These are phyloP conservation scores for Nicotiana tabacum DNA, from an alignment of 257 asterid genomes.

Conservation along the genomic window DNA sequence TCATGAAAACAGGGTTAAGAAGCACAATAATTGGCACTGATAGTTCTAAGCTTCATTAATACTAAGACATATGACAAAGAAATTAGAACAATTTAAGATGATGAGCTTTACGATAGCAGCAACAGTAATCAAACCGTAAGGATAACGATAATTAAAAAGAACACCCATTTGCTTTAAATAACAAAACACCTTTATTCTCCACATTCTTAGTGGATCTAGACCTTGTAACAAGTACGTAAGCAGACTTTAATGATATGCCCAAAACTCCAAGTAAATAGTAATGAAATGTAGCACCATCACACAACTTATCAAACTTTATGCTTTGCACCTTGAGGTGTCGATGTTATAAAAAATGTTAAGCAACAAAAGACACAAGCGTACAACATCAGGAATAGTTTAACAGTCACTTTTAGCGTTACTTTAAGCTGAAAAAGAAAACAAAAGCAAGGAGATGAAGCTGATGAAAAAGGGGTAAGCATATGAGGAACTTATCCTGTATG, in stretches of 20 bases:
- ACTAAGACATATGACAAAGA: neutral
- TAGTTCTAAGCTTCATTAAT: neutral
- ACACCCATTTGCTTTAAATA: constrained; percentile 19
- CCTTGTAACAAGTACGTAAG: constrained; percentile 31
- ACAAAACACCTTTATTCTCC: constrained; percentile 26
- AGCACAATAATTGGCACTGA: neutral
- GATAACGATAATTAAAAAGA: constrained; percentile 6
- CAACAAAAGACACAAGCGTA: constrained; percentile 7
- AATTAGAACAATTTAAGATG: neutral
- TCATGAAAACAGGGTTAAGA: neutral
- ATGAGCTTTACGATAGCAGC: neutral
- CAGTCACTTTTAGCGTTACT: neutral
- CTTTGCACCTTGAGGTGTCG: constrained; percentile 29
- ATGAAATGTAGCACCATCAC: constrained; percentile 29
- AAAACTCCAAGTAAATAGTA: constrained; percentile 17
- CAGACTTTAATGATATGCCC: constrained; percentile 24
- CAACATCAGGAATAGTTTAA: constrained; percentile 3
- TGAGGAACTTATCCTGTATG: constrained; percentile 18
- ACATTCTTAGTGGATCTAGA: constrained; percentile 34
- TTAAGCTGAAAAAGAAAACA: constrained; percentile 20
- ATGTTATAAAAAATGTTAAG: constrained; percentile 10
- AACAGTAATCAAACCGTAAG: neutral
- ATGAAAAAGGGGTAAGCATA: constrained; percentile 19
- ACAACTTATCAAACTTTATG: constrained; percentile 13
- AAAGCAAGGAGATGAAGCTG: constrained; percentile 18